Conservation (phyloP, 495 filamentous ascomycete genomes). For the Aspergillus sparsus region DNA sequence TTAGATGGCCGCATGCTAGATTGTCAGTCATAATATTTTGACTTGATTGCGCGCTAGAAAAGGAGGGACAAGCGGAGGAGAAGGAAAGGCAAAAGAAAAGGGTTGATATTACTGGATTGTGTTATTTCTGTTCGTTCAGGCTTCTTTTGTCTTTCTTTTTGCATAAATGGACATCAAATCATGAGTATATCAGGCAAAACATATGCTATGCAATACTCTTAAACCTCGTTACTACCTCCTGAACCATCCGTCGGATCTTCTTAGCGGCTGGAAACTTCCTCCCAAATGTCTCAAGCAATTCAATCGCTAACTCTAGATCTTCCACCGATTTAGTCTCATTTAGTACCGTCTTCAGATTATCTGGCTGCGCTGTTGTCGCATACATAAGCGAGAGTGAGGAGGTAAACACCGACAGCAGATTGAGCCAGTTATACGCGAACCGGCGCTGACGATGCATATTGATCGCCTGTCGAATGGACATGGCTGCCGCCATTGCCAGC, state of each 20-base stretch:
- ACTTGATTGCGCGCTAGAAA: no score
- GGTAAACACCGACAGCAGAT: conserved; percentile 39
- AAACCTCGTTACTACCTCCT: conserved; percentile 27
- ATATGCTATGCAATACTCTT: neutral
- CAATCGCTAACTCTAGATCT: conserved; percentile 35
- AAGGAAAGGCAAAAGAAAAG: neutral
- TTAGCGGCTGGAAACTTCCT: conserved; percentile 37
- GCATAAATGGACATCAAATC: no score
- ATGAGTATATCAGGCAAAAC: neutral
- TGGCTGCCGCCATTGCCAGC: conserved; percentile 35
- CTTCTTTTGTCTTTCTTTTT: no score
- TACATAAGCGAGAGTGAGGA: conserved; percentile 42
- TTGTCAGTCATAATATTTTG: no score
- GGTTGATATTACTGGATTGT: neutral
- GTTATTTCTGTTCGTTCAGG: neutral
- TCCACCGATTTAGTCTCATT: conserved; percentile 30
- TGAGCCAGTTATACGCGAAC: conserved; percentile 46
- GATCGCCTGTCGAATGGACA: conserved; percentile 41
- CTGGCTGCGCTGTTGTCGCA: conserved; percentile 34
- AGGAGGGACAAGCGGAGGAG: no score
- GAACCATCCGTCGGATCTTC: conserved; percentile 38
- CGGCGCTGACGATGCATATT: conserved; percentile 37
- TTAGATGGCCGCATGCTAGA: no score
- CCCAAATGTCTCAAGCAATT: conserved; percentile 35
- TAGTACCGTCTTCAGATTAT: conserved; percentile 25